Conservation (phyloP, 805 yeast genomes). For the Pichia scutulata region DNA sequence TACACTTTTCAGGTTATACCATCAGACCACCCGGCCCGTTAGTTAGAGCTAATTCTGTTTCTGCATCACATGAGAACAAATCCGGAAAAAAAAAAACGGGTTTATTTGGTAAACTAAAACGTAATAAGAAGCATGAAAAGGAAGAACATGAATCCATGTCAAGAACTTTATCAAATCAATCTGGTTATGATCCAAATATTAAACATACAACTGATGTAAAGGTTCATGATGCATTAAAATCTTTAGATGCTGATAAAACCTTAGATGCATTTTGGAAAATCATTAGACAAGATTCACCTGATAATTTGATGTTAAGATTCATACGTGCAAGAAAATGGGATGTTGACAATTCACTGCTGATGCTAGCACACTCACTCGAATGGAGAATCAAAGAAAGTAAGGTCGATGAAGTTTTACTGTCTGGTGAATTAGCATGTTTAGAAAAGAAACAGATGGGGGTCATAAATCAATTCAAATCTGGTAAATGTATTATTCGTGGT, state of each 20-base stretch:
- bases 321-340: conserved; percentile 85
- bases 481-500: conserved; percentile 72
- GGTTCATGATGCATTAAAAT: conserved; percentile 43
- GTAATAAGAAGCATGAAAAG: conserved; percentile 15
- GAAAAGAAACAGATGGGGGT: conserved; percentile 38
- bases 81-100: conserved; percentile 29
- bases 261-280: conserved; percentile 49
- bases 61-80: conserved; percentile 11
- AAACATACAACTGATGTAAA: conserved; percentile 26
- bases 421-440: conserved; percentile 64
- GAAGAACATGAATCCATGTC: conserved; percentile 8
- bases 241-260: conserved; percentile 43
- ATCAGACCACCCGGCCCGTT: conserved; percentile 20
- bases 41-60: conserved; percentile 1
- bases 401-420: conserved; percentile 53
- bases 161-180: conserved; percentile 17
- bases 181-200: conserved; percentile 23
- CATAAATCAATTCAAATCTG: conserved; percentile 48
- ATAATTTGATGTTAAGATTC: conserved; percentile 67
- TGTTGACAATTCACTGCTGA: conserved; percentile 54
- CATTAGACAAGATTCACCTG: conserved; percentile 74
- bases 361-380: conserved; percentile 64
- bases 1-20: conserved; percentile 51
- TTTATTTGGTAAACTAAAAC: conserved; percentile 23
- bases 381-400: conserved; percentile 65